Percentiles rank a stretch among this genome's conserved stretches.
Evolutionary conservation across 306 rosid species (phyloP).

Genomic region (Acacia confusa): DNA sequence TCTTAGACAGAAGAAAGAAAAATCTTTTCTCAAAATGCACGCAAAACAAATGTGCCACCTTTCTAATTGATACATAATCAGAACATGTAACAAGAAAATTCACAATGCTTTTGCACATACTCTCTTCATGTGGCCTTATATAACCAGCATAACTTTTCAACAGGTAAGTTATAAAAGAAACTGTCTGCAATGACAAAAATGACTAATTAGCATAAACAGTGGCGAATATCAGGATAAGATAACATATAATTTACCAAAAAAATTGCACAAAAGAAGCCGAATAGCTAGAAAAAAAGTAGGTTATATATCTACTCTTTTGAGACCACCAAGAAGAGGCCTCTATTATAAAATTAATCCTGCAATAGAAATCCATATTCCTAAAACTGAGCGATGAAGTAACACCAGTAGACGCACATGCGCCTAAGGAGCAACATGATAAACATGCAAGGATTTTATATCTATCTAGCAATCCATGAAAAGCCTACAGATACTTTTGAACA

Average conservation of each 20-base stretch:
- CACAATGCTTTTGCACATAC: constrained; percentile 98
- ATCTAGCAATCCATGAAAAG: too few species aligned
- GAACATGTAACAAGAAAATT: constrained; percentile 98
- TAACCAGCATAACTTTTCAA: constrained; percentile 93
- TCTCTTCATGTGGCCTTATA: constrained; percentile 97
- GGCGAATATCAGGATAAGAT: constrained; percentile 21
- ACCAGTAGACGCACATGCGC: too few species aligned
- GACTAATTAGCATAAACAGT: constrained; percentile 26
- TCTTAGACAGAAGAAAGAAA: constrained; percentile 25
- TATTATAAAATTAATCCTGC: too few species aligned
- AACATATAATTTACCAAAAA: constrained; percentile 9
- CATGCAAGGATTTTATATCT: too few species aligned
- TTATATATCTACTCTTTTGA: too few species aligned
- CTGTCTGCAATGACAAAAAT: constrained; percentile 69
- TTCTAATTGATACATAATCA: constrained; percentile 93
- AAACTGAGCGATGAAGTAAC: too few species aligned
- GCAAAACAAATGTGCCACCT: constrained; percentile 50
- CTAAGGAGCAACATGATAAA: too few species aligned
- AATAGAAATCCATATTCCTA: too few species aligned
- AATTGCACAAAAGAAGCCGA: constrained; percentile 18
- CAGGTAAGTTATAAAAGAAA: constrained; percentile 91
- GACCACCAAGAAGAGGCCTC: too few species aligned
- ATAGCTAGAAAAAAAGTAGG: not conserved
- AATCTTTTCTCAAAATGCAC: constrained; percentile 3
- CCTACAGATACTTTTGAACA: too few species aligned